Evolutionary conservation across 306 rosid genomes (phyloP), one percentile per base, ranked within the genome.

Genomic region (Casuarina glauca): DNA sequence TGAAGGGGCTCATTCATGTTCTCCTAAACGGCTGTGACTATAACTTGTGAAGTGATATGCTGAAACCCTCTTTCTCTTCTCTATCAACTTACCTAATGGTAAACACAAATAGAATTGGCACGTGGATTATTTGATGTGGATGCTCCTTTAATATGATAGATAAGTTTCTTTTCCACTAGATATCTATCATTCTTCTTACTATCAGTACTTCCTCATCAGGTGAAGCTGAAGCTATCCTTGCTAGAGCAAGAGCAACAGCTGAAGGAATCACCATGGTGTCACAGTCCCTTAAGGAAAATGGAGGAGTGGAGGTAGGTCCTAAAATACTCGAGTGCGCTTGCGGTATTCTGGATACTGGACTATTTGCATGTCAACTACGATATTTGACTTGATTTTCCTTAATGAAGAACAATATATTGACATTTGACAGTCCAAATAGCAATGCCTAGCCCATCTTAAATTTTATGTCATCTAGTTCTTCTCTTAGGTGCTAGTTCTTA

Each of bases 161-260:
- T 68, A 5, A 54, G 5, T 43, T 12, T 36, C 50, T 48, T 78
- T 69, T 74, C 20, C 55, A 3, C 39, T 50, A 74, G 82, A 76
- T 75, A 74, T 78, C 58, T 80, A 38, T 52, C 41, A 63, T 55
- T 72, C 73, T 60, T 81, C 54, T 76, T 74, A 78, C 52, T 41
- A 57, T 35, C 68, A 35, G 10, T 50, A 20, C 15, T 76, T 70
- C 74, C 76, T 81, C 68, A 72, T 64, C 89, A 95, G 99, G 99
- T 81, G 99, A 95, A 86, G 98, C 98, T 35, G 94, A 94, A 79
- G 97, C 98, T 63, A 91, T 94, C 85, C 90, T 95, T 73, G 96
- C 97, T 41, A 95, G 76, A 86, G 96, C 99, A 41, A 88, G 70
- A 87, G 99, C 99, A 68, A 91, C 99, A 76, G 91, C 97, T 52